phyloP scores from a whole-genome alignment of 306 rosid species.

The Gastrolobium villosum region DNA sequence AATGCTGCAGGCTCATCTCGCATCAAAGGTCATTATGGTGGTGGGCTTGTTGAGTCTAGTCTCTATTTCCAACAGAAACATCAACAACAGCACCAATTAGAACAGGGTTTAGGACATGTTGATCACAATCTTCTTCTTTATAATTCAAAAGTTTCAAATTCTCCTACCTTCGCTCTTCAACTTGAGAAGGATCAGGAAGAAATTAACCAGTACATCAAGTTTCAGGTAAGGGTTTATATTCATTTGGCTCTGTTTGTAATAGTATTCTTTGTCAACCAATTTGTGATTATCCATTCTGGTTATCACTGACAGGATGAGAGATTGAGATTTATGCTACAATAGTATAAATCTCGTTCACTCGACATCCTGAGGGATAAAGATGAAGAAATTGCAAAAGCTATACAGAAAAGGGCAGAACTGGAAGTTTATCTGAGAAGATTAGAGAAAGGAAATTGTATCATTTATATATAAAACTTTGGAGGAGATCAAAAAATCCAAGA shows the following conservation, averaged over 20 bases:
- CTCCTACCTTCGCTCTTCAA: conserved; percentile 49
- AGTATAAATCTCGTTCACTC: conserved; percentile 55
- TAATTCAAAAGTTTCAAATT: conserved; percentile 13
- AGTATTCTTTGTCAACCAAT: neutral
- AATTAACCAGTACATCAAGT: conserved; percentile 59
- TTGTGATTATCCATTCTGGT: neutral
- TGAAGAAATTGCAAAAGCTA: conserved; percentile 62
- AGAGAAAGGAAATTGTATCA: conserved; percentile 65
- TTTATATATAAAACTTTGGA: conserved; percentile 63
- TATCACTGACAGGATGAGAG: too few species aligned
- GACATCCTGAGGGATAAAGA: conserved; percentile 61
- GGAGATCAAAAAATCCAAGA: conserved; percentile 61
- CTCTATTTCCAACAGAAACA: conserved; percentile 57
- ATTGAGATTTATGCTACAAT: conserved; percentile 57
- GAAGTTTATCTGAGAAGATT: conserved; percentile 58
- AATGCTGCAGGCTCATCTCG: conserved; percentile 56
- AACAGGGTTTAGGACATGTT: conserved; percentile 31
- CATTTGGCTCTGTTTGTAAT: too few species aligned
- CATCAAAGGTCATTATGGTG: conserved; percentile 47
- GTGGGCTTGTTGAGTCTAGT: conserved; percentile 46
- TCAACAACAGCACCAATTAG: conserved; percentile 42
- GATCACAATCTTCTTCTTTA: conserved; percentile 28
- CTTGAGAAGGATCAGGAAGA: conserved; percentile 62
- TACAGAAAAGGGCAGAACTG: conserved; percentile 58
- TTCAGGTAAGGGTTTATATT: conserved; percentile 67